Evolutionary conservation across 768 basidiomycete species (phyloP).

Genomic region (Cubamyces sp.): DNA sequence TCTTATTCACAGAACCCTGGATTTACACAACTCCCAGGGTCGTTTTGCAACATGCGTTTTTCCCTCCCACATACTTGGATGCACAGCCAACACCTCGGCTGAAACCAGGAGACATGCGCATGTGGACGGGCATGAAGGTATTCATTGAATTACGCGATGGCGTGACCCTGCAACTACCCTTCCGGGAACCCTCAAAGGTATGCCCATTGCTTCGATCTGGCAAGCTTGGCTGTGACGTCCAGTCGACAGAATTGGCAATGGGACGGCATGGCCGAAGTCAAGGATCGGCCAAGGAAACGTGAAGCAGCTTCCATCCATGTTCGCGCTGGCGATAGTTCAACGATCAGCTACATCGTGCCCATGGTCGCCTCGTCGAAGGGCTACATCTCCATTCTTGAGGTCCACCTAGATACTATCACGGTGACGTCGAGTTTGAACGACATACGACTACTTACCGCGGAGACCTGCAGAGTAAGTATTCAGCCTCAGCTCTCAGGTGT

Average conservation of each 20-base stretch:
- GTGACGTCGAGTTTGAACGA: constrained; percentile 89
- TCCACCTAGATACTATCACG: constrained; percentile 79
- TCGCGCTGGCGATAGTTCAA: constrained; percentile 77
- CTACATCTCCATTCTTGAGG: constrained; percentile 78
- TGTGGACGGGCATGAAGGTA: constrained; percentile 81
- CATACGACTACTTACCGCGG: constrained; percentile 73
- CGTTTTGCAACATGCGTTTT: constrained; percentile 80
- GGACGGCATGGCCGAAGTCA: constrained; percentile 63
- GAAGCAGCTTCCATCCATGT: constrained; percentile 77
- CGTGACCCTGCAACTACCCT: constrained; percentile 83
- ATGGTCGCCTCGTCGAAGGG: constrained; percentile 76
- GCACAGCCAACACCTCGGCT: constrained; percentile 57
- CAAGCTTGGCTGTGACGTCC: neutral
- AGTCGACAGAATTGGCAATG: constrained; percentile 84
- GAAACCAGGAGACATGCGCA: constrained; percentile 77
- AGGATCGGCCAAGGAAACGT: constrained; percentile 55
- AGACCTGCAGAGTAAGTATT: constrained; percentile 71
- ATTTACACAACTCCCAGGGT: constrained; percentile 44
- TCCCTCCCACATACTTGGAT: constrained; percentile 79
- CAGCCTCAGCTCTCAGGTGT: constrained; percentile 6
- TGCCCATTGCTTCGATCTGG: neutral
- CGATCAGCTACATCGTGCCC: constrained; percentile 82
- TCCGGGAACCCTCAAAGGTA: constrained; percentile 90
- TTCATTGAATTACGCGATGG: constrained; percentile 81
- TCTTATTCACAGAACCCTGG: neutral